Evolutionary conservation across 257 asterid genomes (phyloP).

Genomic region (Solanum rostratum): DNA sequence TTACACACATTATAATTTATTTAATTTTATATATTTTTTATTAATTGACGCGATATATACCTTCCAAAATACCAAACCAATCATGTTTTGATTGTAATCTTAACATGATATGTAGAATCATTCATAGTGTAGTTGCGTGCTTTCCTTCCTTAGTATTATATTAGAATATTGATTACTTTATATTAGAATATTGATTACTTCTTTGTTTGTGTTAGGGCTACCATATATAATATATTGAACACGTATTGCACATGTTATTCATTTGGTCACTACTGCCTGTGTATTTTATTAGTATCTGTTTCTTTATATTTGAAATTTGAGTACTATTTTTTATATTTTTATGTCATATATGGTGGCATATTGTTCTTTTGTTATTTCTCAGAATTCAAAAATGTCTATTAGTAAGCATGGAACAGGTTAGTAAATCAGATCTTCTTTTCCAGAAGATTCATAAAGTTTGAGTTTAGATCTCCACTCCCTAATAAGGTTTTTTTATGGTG

Average conservation of each 20-base stretch:
- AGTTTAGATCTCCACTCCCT: too few species aligned
- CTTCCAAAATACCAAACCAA: too few species aligned
- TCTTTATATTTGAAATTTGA: neutral
- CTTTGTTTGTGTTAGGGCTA: neutral
- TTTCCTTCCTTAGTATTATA: neutral
- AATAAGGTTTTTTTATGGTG: too few species aligned
- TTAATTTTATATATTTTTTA: too few species aligned
- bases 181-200: neutral
- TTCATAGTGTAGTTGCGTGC: neutral
- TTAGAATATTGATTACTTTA: neutral
- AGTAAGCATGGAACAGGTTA: neutral
- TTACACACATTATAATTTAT: too few species aligned
- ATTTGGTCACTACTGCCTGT: neutral
- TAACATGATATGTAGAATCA: neutral
- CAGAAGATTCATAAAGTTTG: too few species aligned
- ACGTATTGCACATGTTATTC: neutral
- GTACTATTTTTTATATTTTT: too few species aligned
- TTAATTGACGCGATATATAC: too few species aligned
- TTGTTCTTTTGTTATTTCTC: neutral
- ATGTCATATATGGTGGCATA: neutral
- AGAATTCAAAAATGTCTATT: too few species aligned
- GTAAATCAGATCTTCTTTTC: too few species aligned
- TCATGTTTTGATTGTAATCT: neutral
- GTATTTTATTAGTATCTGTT: neutral
- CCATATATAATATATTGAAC: neutral